These are phyloP conservation scores for Aspergillus phoenicis DNA, from an alignment of 2,329 filamentous ascomycete species.

Conservation along the genomic window DNA sequence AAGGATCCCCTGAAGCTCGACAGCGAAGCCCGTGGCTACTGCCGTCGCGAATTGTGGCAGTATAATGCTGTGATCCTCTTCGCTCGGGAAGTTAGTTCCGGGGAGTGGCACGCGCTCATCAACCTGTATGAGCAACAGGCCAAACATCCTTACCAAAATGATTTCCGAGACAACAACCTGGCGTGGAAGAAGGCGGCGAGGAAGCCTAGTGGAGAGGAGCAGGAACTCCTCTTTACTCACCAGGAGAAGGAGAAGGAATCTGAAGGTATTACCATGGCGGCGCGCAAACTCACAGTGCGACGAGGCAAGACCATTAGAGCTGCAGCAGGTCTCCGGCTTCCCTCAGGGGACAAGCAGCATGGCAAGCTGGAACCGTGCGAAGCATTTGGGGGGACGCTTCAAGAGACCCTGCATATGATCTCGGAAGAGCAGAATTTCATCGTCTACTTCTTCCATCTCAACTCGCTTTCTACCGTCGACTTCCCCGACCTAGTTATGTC, in stretches of 20 bases:
- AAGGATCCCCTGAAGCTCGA: constrained; percentile 65
- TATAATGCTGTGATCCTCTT: constrained; percentile 88
- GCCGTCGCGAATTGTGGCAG: constrained; percentile 77
- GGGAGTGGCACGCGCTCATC: constrained; percentile 79
- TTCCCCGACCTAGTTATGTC: constrained; percentile 78
- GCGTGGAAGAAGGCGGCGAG: constrained; percentile 79
- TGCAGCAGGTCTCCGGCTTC: constrained; percentile 48
- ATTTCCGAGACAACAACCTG: constrained; percentile 75
- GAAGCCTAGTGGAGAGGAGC: constrained; percentile 75
- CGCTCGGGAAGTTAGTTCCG: constrained; percentile 76
- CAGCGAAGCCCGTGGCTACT: constrained; percentile 68
- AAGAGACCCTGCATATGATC: constrained; percentile 79
- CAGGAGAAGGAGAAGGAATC: constrained; percentile 86
- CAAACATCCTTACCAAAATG: constrained; percentile 74
- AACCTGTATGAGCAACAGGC: constrained; percentile 78
- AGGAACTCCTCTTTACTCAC: constrained; percentile 83
- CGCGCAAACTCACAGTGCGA: constrained; percentile 90
- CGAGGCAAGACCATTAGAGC: constrained; percentile 73
- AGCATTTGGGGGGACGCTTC: constrained; percentile 75
- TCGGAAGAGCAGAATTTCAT: constrained; percentile 96
- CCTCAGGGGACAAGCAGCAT: constrained; percentile 56
- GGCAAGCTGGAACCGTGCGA: constrained; percentile 75
- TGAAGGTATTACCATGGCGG: constrained; percentile 67
- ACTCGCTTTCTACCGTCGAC: constrained; percentile 77
- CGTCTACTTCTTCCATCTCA: constrained; percentile 94